Base-by-base conservation (phyloP, 1,284 basidiomycete species). In the Fomitopsis palustris region DNA sequence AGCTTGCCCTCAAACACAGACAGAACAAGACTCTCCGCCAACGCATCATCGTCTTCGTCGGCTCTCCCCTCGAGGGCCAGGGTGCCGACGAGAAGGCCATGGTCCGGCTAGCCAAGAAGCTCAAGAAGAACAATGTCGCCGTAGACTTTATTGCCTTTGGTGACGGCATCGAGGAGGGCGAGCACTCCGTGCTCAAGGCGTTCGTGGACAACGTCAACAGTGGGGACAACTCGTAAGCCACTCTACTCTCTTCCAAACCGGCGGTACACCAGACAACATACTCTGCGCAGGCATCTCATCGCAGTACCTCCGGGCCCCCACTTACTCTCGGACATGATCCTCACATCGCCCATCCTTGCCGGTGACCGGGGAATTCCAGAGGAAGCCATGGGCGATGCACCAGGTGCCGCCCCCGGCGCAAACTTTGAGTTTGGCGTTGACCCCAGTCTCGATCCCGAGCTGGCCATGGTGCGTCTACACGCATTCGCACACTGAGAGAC, bases 51-150 rank as follows among this genome's bases (percentile, higher is more conserved):
- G 91, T 94, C 47, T 98, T 99, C 68, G 87, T 96, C 58, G 95
- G 88, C 23, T 96, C 93, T 6, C 97, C 97, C 0, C 75, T 95
- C 14, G 81, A 84, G 33, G 85, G 82, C n/a, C 70, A 77, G 23
- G 84, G 81, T 8, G 81, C 84, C 7, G 86, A 92, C 62, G 88
- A 92, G 70, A 87, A 89, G 67, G 81, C 81, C 60, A 86, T 96
- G 81, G 79, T 92, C 65, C 88, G 87, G 73, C 84, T 99, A 17
- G 96, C 95, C 23, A 98, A 96, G 81, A 96, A 95, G 75, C 81
- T 99, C 66, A 97, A 98, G 81, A 99, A 99, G 88, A 99, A 98
- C 76, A 99, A 98, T 69, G 95, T 99, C 42, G 92, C 95, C 0
- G 85, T 99, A 14, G 96, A 99, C 75, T 81, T 99, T 59, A 80